Conservation (phyloP, 306 rosid species). For the Dryas drummondii region DNA sequence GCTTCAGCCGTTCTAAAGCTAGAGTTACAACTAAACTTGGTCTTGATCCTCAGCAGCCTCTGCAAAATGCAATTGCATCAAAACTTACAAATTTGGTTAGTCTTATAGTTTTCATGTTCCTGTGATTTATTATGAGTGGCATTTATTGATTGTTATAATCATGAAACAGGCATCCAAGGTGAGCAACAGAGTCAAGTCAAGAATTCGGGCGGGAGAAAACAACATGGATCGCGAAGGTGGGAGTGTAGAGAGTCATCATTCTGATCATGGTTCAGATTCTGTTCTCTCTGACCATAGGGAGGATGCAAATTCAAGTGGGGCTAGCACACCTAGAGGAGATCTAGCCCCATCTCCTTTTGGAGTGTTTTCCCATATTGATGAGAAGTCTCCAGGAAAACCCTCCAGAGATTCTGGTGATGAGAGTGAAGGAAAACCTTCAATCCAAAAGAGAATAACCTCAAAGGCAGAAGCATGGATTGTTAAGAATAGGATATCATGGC, state of each 20-base stretch:
- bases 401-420: conserved; percentile 65
- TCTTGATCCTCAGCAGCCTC: conserved; percentile 85
- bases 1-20: conserved; percentile 42
- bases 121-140: conserved; percentile 28
- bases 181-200: conserved; percentile 87
- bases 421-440: conserved; percentile 59
- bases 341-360: conserved; percentile 55
- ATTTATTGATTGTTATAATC: conserved; percentile 43
- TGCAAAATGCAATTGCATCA: conserved; percentile 75
- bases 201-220: conserved; percentile 64
- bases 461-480: conserved; percentile 92
- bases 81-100: conserved; percentile 94
- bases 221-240: conserved; percentile 65
- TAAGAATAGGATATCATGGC: conserved; percentile 84
- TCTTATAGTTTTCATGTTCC: conserved; percentile 30
- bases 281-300: conserved; percentile 62
- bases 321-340: conserved; percentile 91
- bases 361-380: conserved; percentile 51
- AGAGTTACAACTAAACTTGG: conserved; percentile 61
- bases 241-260: conserved; percentile 61
- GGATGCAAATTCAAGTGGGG: conserved; percentile 92
- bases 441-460: conserved; percentile 61
- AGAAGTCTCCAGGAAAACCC: conserved; percentile 55
- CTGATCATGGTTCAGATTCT: conserved; percentile 61
- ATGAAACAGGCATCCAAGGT: conserved; percentile 82